Base-by-base conservation (phyloP, 2,329 filamentous ascomycete genomes). In the Diplodia seriata region DNA sequence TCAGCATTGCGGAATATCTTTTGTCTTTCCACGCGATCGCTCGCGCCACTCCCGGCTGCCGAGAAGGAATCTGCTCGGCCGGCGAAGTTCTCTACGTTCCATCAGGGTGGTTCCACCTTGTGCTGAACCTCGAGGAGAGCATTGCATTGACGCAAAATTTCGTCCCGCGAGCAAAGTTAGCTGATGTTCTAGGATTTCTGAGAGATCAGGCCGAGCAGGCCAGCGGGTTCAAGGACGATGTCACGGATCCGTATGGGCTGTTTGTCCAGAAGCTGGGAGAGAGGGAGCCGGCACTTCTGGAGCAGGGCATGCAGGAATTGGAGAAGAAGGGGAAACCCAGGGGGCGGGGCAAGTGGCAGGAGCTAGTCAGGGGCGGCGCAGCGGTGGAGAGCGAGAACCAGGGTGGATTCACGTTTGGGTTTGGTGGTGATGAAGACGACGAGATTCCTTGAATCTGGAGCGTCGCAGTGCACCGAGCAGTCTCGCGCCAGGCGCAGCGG, bases 1-100 rank as follows among this genome's bases (percentile, higher is more conserved):
- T 98, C 12, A 97, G 92, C 79, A 97, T 98, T 73, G 93, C 94
- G n/a, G 94, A 98, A 80, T 98, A 95, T 91, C 85, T 98, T 8
- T 85, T 98, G 15, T 89, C 90, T 33, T 98, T 97, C 78, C 95
- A 98, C 76, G 86, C 86, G 1, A 91, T 94, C 74, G 95, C 94
- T 11, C 87, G 94, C 63, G 84, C 82, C 64, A 88, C 90, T 1
- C 87, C 90, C 0, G 92, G 91, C 12, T 97, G 94, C 74, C 80
- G 91, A 36, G 94, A 98, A 80, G 94, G 93, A 0, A 89, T 98
- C 33, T 98, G 94, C 76, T 80, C 82, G 15, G 87, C 89, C 51
- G 94, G 94, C 2, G 95, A 98, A 78, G 90, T 98, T 18, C 80
- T 98, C 61, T 92, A 97, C 76, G 94, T 98, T 6, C 94, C 95